Base-by-base conservation (phyloP, 345 rosid species). In the Brassica juncea region DNA sequence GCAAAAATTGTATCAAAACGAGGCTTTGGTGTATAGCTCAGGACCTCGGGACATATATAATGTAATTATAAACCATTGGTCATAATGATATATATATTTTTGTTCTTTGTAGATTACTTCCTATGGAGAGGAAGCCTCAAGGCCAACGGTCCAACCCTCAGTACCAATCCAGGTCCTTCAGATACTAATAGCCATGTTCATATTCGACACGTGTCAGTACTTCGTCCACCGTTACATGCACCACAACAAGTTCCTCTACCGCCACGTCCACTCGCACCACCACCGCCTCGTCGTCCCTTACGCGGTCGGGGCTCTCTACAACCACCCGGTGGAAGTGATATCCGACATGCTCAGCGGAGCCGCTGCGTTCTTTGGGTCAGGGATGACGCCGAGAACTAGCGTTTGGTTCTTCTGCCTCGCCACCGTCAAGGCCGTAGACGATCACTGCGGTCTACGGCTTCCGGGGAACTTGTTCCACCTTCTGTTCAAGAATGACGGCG, bases 161-260 rank as follows among this genome's bases (percentile, higher is more conserved):
- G 66, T 61, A 28, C 19, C 19, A 12, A 28, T 60, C 15, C 66
- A 61, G 66, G 12, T 28, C 35, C 15, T 61, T 61, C 66, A 61
- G 35, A 61, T 61, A 61, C 0, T 27, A 5, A 60, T 60, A 11
- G 66, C 66, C 66, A 61, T 61, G 66, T 61, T 28, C 66, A 61
- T 61, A 61, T 61, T 61, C 66, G 66, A 61, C 66, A 61, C 66
- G 4, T 61, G 66, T 28, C 66, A 61, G 66, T 61, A 61, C 35
- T 61, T 61, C 19, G 35, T 61, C 4, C 35, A 61, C 16, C 66
- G 66, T 8, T 61, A 61, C 66, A 61, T 61, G 66, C 66, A 61
- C 66, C 66, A 61, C 34, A 61, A 28, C 35, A 61, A 61, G 35
- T 61, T 61, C 66, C 66, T 61, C 35, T 61, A 61, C 66, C 66